phyloP scores from a whole-genome alignment of 768 basidiomycete species.

The Mycena belliarum region DNA sequence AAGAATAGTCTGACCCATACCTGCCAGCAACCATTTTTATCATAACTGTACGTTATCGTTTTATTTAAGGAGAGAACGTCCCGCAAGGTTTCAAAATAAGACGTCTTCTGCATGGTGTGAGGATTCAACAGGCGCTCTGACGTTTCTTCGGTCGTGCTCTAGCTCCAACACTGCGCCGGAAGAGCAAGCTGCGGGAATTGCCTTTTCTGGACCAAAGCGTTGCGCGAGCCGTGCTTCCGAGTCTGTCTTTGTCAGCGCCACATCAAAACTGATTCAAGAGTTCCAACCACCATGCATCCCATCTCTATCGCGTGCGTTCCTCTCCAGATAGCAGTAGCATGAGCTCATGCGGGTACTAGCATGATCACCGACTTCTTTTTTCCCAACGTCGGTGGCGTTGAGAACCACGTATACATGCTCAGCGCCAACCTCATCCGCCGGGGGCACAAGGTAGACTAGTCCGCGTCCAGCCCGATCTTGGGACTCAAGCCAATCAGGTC shows the following conservation, averaged over 20 bases:
- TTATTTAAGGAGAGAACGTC: no score
- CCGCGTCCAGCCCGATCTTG: background rate
- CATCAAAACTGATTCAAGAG: no score
- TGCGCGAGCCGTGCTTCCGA: background rate
- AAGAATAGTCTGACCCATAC: no score
- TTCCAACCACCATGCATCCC: conserved; percentile 28
- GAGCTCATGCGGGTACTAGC: conserved; percentile 38
- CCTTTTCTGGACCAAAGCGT: background rate
- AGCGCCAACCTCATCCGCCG: conserved; percentile 76
- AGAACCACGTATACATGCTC: conserved; percentile 94
- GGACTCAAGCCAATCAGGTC: conserved; percentile 51
- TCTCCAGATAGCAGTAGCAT: background rate
- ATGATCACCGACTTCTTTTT: conserved; percentile 98
- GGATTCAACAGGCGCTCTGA: no score
- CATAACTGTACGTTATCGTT: no score
- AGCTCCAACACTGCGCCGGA: no score
- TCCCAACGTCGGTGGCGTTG: conserved; percentile 92
- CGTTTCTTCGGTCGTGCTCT: no score
- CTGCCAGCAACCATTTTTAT: no score
- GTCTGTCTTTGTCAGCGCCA: background rate
- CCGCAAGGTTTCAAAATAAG: no score
- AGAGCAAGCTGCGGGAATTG: no score
- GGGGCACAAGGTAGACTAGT: conserved; percentile 75
- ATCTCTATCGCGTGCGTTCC: conserved; percentile 38
- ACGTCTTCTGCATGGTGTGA: no score